Percentiles rank a stretch among this genome's conserved stretches.
These are phyloP conservation scores for Sporormia fimetaria DNA, from an alignment of 495 filamentous ascomycete genomes.

Conservation along the genomic window DNA sequence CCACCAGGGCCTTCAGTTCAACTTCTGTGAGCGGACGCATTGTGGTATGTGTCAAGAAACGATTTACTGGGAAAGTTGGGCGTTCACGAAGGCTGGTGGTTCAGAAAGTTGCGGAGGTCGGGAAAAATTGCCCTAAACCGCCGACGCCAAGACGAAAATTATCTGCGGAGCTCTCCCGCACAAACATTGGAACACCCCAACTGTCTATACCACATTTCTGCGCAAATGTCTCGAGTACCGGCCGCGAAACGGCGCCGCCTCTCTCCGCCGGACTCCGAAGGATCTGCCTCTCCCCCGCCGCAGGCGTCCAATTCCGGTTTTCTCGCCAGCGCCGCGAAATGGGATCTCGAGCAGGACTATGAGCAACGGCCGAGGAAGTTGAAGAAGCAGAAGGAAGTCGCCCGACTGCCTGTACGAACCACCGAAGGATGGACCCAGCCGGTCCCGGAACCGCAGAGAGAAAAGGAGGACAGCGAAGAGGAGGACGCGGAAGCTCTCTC, in stretches of 20 bases:
- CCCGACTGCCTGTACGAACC: slow-evolving; percentile 74
- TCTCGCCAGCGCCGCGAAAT: slow-evolving; percentile 41
- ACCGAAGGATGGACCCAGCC: slow-evolving; percentile 59
- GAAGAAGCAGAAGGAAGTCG: slow-evolving; percentile 57
- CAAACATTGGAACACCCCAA: neutral
- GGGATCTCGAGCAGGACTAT: slow-evolving; percentile 89
- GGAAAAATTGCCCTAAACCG: neutral
- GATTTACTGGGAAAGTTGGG: slow-evolving; percentile 11
- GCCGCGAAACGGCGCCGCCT: slow-evolving; percentile 23
- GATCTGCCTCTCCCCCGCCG: slow-evolving; percentile 29
- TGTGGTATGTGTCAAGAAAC: slow-evolving; percentile 27
- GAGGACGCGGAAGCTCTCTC: slow-evolving; percentile 43
- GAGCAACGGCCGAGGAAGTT: slow-evolving; percentile 65
- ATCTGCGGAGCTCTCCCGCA: neutral
- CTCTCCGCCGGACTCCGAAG: slow-evolving; percentile 28
- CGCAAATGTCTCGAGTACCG: slow-evolving; percentile 20
- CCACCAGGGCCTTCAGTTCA: slow-evolving; percentile 51
- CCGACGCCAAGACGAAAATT: slow-evolving; percentile 8
- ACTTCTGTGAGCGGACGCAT: slow-evolving; percentile 67
- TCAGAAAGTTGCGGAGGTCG: slow-evolving; percentile 5
- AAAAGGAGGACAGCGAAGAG: slow-evolving; percentile 31
- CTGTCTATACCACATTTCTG: neutral
- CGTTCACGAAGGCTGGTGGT: neutral
- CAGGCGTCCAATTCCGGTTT: slow-evolving; percentile 29
- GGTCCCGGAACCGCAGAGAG: slow-evolving; percentile 33